phyloP scores from a whole-genome alignment of 768 basidiomycete species.

The Lactarius hengduanensis region DNA sequence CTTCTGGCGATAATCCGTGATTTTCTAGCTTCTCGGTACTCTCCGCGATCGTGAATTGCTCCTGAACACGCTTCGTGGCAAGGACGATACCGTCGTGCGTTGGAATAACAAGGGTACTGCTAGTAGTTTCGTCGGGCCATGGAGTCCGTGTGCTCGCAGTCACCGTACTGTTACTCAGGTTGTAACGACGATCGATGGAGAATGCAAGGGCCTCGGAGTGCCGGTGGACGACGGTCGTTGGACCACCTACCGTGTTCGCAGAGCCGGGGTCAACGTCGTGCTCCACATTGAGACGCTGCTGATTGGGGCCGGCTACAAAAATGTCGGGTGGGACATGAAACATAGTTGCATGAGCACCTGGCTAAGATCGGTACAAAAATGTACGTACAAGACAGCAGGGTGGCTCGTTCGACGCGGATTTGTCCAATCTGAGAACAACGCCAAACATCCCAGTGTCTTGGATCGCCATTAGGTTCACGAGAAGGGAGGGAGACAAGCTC shows the following conservation, averaged over 20 bases:
- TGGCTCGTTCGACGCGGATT: slow-evolving; percentile 25
- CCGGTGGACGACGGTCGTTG: slow-evolving; percentile 71
- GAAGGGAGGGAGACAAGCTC: slow-evolving; percentile 5
- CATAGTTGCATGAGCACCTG: slow-evolving; percentile 5
- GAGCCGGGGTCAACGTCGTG: slow-evolving; percentile 52
- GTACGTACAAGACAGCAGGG: slow-evolving; percentile 25
- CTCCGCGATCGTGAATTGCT: slow-evolving; percentile 43
- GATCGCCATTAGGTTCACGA: slow-evolving; percentile 20
- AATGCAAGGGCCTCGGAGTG: slow-evolving; percentile 79
- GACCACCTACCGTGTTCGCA: slow-evolving; percentile 49
- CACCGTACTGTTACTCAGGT: slow-evolving; percentile 31
- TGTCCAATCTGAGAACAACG: slow-evolving; percentile 40
- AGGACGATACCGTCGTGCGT: slow-evolving; percentile 51
- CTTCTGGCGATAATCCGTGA: too few relatives aligned
- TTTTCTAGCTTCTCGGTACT: too few relatives aligned
- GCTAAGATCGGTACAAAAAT: too few relatives aligned
- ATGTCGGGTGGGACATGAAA: slow-evolving; percentile 7
- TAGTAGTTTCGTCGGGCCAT: slow-evolving; percentile 11
- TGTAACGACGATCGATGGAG: slow-evolving; percentile 70
- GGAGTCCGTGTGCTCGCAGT: slow-evolving; percentile 28
- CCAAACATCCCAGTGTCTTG: slow-evolving; percentile 27
- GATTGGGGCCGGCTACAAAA: slow-evolving; percentile 49
- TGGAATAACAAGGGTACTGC: slow-evolving; percentile 16
- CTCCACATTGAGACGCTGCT: slow-evolving; percentile 65
- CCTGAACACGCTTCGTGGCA: slow-evolving; percentile 76